These are phyloP conservation scores for Coemansia sp. DNA, from an alignment of 192 early-diverging fungal genomes.

Conservation along the genomic window DNA sequence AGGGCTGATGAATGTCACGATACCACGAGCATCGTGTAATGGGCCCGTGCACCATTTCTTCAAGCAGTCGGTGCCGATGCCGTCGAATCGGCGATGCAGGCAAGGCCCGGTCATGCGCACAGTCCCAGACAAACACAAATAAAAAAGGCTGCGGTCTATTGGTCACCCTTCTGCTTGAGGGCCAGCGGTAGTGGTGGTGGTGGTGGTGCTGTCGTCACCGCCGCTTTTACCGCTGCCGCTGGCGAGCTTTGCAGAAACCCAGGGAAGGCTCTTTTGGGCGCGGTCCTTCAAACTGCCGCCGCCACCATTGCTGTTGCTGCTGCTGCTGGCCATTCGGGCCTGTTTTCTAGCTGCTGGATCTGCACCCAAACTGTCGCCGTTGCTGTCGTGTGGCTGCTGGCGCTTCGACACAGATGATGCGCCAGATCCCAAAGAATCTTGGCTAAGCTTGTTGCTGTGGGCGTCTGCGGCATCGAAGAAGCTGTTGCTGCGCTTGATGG, in stretches of 20 bases:
- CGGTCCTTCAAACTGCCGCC: slow-evolving; percentile 1
- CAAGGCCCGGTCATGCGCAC: no score
- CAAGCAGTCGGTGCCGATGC: no score
- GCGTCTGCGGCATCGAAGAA: slow-evolving; percentile 41
- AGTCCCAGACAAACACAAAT: neutral
- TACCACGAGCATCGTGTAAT: no score
- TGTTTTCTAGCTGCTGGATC: slow-evolving; percentile 21
- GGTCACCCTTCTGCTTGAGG: neutral
- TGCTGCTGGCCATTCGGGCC: slow-evolving; percentile 14
- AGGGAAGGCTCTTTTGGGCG: neutral
- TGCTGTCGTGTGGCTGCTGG: slow-evolving; percentile 3
- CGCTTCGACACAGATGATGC: slow-evolving; percentile 14
- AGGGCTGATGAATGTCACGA: no score
- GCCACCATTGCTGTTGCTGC: no score
- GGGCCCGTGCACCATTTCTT: no score
- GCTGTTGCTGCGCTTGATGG: slow-evolving; percentile 50
- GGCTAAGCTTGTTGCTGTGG: slow-evolving; percentile 16
- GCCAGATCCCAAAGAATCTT: slow-evolving; percentile 9
- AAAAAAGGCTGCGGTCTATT: neutral
- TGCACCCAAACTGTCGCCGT: neutral
- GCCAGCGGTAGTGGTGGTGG: neutral
- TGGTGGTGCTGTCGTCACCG: neutral
- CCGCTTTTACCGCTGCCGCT: neutral
- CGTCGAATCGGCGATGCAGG: no score
- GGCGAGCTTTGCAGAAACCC: neutral